Evolutionary conservation across 2,329 filamentous ascomycete species (phyloP), one percentile per base, ranked within the genome.

Genomic region (Didymella sp.): DNA sequence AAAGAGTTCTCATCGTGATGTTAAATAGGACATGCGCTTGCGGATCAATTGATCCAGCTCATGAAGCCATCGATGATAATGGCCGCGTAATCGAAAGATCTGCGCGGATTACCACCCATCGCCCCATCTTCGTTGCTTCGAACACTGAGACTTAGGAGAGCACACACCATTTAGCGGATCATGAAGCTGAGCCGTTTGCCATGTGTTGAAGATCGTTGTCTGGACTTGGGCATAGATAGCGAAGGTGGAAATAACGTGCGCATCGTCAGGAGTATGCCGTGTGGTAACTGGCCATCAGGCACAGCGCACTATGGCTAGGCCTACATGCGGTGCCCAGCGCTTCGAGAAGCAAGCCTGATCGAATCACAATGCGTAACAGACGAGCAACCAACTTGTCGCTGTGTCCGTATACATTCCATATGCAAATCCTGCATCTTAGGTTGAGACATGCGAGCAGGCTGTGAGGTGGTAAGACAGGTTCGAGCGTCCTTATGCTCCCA

Each of bases 171-270:
- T 47, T 5, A 42, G n/a, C 41, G 47, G 51, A 13, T 24, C 42
- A 56, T 51, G 25, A n/a, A 42, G 31, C 35, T 12, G n/a, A 25
- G 11, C 12, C 13, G 4, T 40, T 45, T 17, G 25, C 52, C 40
- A 44, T 41, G 22, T 35, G 15, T 15, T 19, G 46, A 56, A 45
- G 28, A 51, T 51, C 42, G 47, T 30, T 46, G 24, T 47, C 47
- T 51, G 21, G 22, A 56, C 33, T 51, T 43, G 47, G 53, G 24
- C 24, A 51, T 47, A 35, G 17, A 35, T 51, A 56, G 53, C 53
- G 53, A 56, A 42, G 28, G 53, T 51, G 53, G 53, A 51, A 45
- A 56, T 56, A 42, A 56, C 51, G 46, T 46, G 42, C 42, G 9
- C 5, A 22, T 24, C 12, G 46, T n/a, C 27, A 11, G 17, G 13